A percentile compares a stretch with the other conserved stretches of the same genome.
Conservation (phyloP, 2,329 filamentous ascomycete species). For the Stylonectria norvegica region DNA sequence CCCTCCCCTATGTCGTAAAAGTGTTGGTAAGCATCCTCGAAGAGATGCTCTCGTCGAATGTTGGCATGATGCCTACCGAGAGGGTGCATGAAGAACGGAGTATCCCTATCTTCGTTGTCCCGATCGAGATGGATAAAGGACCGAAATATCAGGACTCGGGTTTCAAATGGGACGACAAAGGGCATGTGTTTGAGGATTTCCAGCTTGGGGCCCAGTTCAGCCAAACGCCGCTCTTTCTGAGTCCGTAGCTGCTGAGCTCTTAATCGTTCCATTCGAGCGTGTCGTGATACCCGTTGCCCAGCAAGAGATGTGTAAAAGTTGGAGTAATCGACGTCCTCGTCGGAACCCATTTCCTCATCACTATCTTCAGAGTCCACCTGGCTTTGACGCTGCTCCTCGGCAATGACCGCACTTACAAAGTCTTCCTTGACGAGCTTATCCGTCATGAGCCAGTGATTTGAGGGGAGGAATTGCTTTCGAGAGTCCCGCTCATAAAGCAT, state of each 20-base stretch:
- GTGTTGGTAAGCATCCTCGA: slow-evolving; percentile 78
- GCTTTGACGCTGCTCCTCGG: slow-evolving; percentile 78
- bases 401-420: slow-evolving; percentile 81
- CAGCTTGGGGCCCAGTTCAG: slow-evolving; percentile 77
- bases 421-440: slow-evolving; percentile 80
- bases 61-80: slow-evolving; percentile 67
- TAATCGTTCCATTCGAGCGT: slow-evolving; percentile 61
- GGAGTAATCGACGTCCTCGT: slow-evolving; percentile 21
- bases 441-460: slow-evolving; percentile 93
- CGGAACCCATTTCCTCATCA: slow-evolving; percentile 33
- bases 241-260: slow-evolving; percentile 63
- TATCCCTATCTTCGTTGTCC: slow-evolving; percentile 21
- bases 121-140: slow-evolving; percentile 81
- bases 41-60: slow-evolving; percentile 74
- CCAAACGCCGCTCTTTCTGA: slow-evolving; percentile 67
- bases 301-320: slow-evolving; percentile 38
- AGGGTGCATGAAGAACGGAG: slow-evolving; percentile 23
- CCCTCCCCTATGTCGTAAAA: slow-evolving; percentile 80
- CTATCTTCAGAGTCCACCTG: slow-evolving; percentile 44
- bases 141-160: slow-evolving; percentile 86
- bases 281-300: slow-evolving; percentile 59
- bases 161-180: slow-evolving; percentile 91
- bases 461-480: slow-evolving; percentile 74
- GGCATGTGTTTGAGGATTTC: slow-evolving; percentile 95
- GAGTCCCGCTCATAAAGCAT: slow-evolving; percentile 95